Evolutionary conservation across 257 asterid species (phyloP).

Genomic region (Solanum sejunctum): DNA sequence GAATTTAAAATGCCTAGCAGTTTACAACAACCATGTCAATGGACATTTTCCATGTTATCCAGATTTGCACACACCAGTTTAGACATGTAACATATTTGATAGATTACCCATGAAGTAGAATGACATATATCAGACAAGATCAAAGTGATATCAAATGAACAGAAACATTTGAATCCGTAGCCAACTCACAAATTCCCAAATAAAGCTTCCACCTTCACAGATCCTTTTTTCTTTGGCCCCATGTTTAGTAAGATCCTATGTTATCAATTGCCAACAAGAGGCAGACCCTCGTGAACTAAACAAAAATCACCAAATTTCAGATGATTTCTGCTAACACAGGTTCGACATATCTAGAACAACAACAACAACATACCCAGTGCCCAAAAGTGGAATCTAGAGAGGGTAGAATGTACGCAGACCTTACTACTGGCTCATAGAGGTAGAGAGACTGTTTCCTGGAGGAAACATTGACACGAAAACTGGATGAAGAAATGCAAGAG

Average conservation of each 20-base stretch:
- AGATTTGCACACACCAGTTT: background rate
- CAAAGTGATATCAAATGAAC: background rate
- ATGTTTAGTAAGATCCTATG: background rate
- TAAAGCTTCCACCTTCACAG: background rate
- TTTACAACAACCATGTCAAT: background rate
- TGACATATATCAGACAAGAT: background rate
- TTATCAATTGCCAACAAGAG: background rate
- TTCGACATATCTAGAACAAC: background rate
- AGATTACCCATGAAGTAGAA: background rate
- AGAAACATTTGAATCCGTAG: background rate
- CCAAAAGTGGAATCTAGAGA: too few relatives aligned
- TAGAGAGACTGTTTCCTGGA: too few relatives aligned
- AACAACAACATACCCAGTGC: too few relatives aligned
- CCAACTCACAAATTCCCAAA: background rate
- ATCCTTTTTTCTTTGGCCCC: background rate
- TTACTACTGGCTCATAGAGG: too few relatives aligned
- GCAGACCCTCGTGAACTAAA: background rate
- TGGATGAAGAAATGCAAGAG: background rate
- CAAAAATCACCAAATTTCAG: conserved; percentile 4
- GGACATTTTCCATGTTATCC: background rate
- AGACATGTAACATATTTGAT: background rate
- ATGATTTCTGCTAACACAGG: background rate
- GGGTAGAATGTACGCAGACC: too few relatives aligned
- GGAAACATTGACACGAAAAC: background rate
- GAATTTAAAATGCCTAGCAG: background rate